A percentile compares a stretch with the other conserved stretches of the same genome.
Conservation (phyloP, 768 basidiomycete species). For the Dioszegia aurantiaca region DNA sequence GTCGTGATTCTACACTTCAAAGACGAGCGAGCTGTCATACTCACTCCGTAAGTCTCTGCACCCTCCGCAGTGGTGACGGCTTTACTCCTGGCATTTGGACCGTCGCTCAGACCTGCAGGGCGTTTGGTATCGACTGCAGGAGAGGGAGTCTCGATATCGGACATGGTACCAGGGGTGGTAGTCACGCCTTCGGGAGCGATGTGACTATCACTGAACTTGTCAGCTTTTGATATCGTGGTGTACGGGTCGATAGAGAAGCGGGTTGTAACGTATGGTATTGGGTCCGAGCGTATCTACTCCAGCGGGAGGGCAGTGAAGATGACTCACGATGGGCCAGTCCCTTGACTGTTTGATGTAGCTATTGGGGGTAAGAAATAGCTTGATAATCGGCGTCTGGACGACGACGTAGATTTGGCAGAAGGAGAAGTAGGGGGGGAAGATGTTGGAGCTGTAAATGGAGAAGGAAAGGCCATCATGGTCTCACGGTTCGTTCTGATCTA, state of each 20-base stretch:
- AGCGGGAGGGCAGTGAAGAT: neutral
- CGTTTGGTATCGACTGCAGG: slow-evolving; percentile 15
- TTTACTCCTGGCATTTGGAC: slow-evolving; percentile 71
- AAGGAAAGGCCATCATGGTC: neutral
- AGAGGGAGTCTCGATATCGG: slow-evolving; percentile 20
- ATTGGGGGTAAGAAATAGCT: slow-evolving; percentile 8
- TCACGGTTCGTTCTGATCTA: neutral
- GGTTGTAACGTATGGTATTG: neutral
- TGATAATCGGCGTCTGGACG: slow-evolving; percentile 7
- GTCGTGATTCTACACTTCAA: too few species aligned
- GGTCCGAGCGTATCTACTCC: neutral
- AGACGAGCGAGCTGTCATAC: slow-evolving; percentile 30
- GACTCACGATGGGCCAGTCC: slow-evolving; percentile 12
- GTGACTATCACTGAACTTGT: slow-evolving; percentile 1
- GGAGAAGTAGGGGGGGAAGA: neutral
- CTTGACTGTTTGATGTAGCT: slow-evolving; percentile 4
- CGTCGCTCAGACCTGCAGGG: slow-evolving; percentile 38
- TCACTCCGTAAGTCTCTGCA: slow-evolving; percentile 72
- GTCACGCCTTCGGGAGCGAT: slow-evolving; percentile 22
- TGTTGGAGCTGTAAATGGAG: neutral
- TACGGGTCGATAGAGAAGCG: neutral
- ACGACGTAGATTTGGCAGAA: neutral
- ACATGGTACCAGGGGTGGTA: slow-evolving; percentile 28
- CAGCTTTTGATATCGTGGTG: neutral
- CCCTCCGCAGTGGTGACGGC: slow-evolving; percentile 73